phyloP scores from a whole-genome alignment of 176 grass and related monocot species.

The Sorghum bicolor region DNA sequence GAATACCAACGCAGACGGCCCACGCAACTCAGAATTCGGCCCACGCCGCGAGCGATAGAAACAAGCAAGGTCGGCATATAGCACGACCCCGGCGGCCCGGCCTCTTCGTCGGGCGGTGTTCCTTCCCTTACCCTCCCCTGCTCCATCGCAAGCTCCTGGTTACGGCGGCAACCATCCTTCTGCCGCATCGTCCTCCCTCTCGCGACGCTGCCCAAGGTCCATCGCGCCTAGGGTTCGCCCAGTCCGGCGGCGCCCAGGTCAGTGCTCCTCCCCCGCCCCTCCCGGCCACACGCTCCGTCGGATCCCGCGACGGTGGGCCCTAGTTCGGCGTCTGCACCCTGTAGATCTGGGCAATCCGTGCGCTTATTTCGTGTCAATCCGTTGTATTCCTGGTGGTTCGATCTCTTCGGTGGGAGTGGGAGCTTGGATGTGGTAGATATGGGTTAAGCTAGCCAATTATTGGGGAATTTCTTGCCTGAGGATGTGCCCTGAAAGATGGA shows the following conservation, averaged over 20 bases:
- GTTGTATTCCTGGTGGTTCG: neutral
- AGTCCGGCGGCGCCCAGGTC: constrained; percentile 10
- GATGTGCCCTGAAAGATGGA: neutral
- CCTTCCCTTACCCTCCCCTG: neutral
- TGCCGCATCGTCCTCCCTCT: neutral
- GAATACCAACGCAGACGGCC: too few relatives aligned
- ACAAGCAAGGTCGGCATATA: too few relatives aligned
- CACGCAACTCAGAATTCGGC: too few relatives aligned
- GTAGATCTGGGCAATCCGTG: neutral
- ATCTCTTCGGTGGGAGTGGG: neutral
- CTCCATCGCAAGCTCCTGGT: neutral
- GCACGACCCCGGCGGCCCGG: too few relatives aligned
- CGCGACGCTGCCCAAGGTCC: neutral
- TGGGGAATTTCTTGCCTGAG: neutral
- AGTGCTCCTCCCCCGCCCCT: neutral
- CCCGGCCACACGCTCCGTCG: neutral
- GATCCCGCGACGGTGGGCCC: neutral
- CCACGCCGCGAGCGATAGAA: too few relatives aligned
- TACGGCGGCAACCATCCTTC: neutral
- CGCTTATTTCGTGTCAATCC: neutral
- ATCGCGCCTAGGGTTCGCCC: neutral
- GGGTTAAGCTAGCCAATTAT: neutral
- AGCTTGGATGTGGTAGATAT: neutral
- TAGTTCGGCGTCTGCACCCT: neutral
- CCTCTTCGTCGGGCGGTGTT: too few relatives aligned